These are phyloP conservation scores for Dictyostelium purpureum DNA, from an alignment of 78 protist genomes.

Conservation along the genomic window DNA sequence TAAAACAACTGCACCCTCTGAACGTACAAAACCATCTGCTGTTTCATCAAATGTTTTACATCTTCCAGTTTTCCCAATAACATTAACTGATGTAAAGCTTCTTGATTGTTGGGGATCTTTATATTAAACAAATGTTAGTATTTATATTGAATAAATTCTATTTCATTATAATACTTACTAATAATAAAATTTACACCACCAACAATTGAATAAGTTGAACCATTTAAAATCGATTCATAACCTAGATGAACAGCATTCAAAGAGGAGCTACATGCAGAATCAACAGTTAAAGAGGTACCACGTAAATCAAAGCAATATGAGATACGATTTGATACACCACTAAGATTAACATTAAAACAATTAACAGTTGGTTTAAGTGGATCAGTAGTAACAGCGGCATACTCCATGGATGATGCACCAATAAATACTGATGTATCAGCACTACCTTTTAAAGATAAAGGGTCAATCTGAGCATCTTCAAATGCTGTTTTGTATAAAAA, in stretches of 20 bases:
- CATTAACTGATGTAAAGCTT: background rate
- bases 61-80: slow-evolving; percentile 67
- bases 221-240: slow-evolving; percentile 1
- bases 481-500: background rate
- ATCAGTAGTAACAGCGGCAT: background rate
- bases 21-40: slow-evolving; percentile 92
- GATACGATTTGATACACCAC: background rate
- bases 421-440: slow-evolving; percentile 54
- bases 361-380: background rate
- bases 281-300: slow-evolving; percentile 73
- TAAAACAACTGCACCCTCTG: slow-evolving; percentile 71
- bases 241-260: slow-evolving; percentile 81
- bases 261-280: slow-evolving; percentile 92
- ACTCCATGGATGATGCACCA: background rate
- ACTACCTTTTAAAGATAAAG: background rate
- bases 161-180: slow-evolving; percentile 5
- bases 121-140: no score
- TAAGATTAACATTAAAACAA: background rate
- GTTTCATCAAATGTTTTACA: slow-evolving; percentile 79
- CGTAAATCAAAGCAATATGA: slow-evolving; percentile 23
- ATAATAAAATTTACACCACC: slow-evolving; percentile 39
- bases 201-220: slow-evolving; percentile 20
- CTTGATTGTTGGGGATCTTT: slow-evolving; percentile 14
- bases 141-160: no score
- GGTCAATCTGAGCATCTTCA: slow-evolving; percentile 53